These are phyloP conservation scores for Penicillium sp. DNA, from an alignment of 2,329 filamentous ascomycete genomes.

Conservation along the genomic window DNA sequence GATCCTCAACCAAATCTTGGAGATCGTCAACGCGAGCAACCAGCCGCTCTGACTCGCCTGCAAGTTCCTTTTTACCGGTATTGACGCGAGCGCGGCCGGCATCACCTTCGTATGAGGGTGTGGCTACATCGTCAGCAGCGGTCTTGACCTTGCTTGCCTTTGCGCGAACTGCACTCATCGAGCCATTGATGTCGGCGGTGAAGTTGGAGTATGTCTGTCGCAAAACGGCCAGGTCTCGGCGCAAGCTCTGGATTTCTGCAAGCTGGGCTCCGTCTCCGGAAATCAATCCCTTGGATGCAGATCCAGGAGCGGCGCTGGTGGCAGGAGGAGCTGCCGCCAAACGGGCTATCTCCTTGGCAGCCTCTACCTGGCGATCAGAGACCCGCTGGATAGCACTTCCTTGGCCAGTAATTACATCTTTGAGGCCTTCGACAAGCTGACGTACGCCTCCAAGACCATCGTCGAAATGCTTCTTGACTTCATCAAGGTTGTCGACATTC, in stretches of 20 bases:
- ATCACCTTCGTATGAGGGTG: constrained; percentile 73
- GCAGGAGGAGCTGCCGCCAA: constrained; percentile 55
- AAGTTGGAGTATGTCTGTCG: constrained; percentile 93
- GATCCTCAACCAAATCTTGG: constrained; percentile 94
- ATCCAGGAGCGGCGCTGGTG: constrained; percentile 26
- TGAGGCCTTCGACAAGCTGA: constrained; percentile 81
- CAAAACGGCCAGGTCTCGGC: constrained; percentile 85
- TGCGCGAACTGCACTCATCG: constrained; percentile 78
- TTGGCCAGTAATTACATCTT: constrained; percentile 81
- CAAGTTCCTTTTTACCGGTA: constrained; percentile 81
- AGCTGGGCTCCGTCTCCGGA: constrained; percentile 62
- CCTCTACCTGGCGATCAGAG: constrained; percentile 86
- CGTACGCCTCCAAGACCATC: constrained; percentile 82
- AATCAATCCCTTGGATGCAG: constrained; percentile 29
- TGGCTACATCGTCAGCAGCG: constrained; percentile 67
- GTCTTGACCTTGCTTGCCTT: constrained; percentile 83
- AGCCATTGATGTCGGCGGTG: constrained; percentile 81
- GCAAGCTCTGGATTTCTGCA: constrained; percentile 76
- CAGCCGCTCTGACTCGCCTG: constrained; percentile 83
- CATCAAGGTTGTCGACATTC: constrained; percentile 89
- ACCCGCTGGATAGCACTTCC: constrained; percentile 79
- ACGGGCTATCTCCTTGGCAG: constrained; percentile 80
- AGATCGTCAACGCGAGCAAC: constrained; percentile 93
- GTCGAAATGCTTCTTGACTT: constrained; percentile 95
- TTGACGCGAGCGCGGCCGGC: constrained; percentile 85